Conservation (phyloP, 768 basidiomycete genomes). For the Kwoniella botswanensis region DNA sequence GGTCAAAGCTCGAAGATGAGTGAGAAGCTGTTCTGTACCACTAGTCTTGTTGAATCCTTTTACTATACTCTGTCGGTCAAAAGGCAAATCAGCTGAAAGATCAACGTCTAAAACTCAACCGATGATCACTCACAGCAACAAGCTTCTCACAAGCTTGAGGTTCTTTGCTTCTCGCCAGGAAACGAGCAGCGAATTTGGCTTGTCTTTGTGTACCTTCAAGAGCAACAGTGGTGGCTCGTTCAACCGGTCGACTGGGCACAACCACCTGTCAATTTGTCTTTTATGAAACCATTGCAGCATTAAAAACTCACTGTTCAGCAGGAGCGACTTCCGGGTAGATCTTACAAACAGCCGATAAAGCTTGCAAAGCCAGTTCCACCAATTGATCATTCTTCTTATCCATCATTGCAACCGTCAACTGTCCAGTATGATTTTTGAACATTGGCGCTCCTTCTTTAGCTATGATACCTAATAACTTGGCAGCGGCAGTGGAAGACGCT, state of each 20-base stretch:
- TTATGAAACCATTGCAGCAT: slow-evolving; percentile 4
- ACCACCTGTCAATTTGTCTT: background rate
- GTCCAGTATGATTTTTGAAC: slow-evolving; percentile 73
- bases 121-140: slow-evolving; percentile 66
- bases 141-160: slow-evolving; percentile 64
- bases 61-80: slow-evolving; percentile 11
- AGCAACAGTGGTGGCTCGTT: slow-evolving; percentile 68
- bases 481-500: slow-evolving; percentile 28
- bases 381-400: slow-evolving; percentile 63
- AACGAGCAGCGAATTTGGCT: slow-evolving; percentile 84
- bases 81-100: background rate
- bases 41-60: slow-evolving; percentile 12
- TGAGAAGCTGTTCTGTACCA: slow-evolving; percentile 11
- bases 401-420: slow-evolving; percentile 74
- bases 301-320: slow-evolving; percentile 68
- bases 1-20: slow-evolving; percentile 70
- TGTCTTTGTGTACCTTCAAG: slow-evolving; percentile 68
- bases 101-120: background rate
- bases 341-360: slow-evolving; percentile 70
- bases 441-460: slow-evolving; percentile 78
- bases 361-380: slow-evolving; percentile 76
- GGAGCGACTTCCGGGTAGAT: slow-evolving; percentile 67
- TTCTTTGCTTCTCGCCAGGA: slow-evolving; percentile 68
- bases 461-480: slow-evolving; percentile 60
- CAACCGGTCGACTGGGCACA: slow-evolving; percentile 67